phyloP scores from a whole-genome alignment of 345 rosid species.

The Linum usitatissimum region DNA sequence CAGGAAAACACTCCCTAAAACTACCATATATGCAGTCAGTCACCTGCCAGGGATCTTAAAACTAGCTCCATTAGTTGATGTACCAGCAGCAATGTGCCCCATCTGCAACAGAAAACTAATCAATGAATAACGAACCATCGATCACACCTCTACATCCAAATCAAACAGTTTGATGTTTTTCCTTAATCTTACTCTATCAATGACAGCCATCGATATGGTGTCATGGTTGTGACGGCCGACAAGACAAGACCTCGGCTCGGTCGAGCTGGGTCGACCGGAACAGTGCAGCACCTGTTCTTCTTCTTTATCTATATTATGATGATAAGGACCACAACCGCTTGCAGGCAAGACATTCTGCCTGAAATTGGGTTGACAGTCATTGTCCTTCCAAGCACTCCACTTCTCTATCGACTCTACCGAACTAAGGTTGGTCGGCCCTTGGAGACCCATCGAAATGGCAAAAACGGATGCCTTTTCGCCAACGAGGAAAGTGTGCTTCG shows the following conservation, averaged over 20 bases:
- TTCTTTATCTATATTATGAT: conserved; percentile 15
- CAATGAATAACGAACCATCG: not conserved
- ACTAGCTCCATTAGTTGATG: conserved; percentile 95
- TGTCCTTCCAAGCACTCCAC: conserved; percentile 73
- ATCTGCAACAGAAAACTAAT: conserved; percentile 29
- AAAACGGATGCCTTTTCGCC: conserved; percentile 79
- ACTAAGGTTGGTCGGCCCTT: conserved; percentile 78
- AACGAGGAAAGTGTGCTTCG: conserved; percentile 71
- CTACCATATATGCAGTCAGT: not conserved
- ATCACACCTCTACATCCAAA: not conserved
- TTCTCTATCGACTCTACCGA: conserved; percentile 62
- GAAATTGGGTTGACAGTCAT: conserved; percentile 69
- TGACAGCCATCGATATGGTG: conserved; percentile 85
- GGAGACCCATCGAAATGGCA: conserved; percentile 90
- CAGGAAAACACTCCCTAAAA: not conserved
- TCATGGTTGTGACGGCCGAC: conserved; percentile 75
- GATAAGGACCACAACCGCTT: conserved; percentile 71
- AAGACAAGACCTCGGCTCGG: conserved; percentile 33
- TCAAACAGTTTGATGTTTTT: not conserved
- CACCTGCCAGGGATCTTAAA: conserved; percentile 95
- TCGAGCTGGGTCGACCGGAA: conserved; percentile 16
- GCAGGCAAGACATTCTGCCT: conserved; percentile 63
- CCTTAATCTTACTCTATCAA: conserved; percentile 55
- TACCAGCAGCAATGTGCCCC: conserved; percentile 89
- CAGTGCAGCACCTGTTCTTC: conserved; percentile 15